phyloP scores from a whole-genome alignment of 2,329 filamentous ascomycete species.

The Pseudogymnoascus sp. region DNA sequence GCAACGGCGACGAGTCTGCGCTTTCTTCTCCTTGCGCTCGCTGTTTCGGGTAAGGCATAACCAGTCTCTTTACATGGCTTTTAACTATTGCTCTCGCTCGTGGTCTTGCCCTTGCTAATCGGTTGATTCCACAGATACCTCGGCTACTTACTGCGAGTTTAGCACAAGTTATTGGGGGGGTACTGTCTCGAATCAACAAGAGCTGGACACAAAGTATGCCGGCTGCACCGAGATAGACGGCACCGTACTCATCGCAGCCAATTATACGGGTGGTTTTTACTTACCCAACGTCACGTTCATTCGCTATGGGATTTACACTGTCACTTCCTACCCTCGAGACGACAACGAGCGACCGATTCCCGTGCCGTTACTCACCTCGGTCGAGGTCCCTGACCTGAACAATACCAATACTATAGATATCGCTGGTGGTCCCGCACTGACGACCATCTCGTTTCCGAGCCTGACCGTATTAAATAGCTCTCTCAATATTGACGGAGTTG shows the following conservation, averaged over 20 bases:
- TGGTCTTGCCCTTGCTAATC: not conserved
- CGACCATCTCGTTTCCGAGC: not conserved
- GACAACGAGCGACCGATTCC: too few species aligned
- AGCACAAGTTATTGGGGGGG: too few species aligned
- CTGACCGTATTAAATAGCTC: not conserved
- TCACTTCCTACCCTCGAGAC: too few species aligned
- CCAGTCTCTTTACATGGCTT: not conserved
- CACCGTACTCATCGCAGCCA: not conserved
- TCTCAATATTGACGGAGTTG: not conserved
- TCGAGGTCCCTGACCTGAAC: not conserved
- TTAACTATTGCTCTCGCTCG: not conserved
- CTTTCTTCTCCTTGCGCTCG: not conserved
- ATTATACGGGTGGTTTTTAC: not conserved
- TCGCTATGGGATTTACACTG: not conserved
- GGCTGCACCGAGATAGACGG: not conserved
- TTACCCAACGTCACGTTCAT: not conserved
- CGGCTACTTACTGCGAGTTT: too few species aligned
- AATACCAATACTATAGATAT: not conserved
- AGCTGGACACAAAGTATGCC: not conserved
- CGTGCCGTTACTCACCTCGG: not conserved
- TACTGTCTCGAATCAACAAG: not conserved
- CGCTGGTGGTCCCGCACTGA: not conserved
- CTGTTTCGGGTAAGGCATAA: not conserved
- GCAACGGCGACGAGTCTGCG: not conserved
- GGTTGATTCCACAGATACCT: not conserved